These are phyloP conservation scores for Phytophthora cryptogea DNA, from an alignment of 352 stramenopile species.

Conservation along the genomic window DNA sequence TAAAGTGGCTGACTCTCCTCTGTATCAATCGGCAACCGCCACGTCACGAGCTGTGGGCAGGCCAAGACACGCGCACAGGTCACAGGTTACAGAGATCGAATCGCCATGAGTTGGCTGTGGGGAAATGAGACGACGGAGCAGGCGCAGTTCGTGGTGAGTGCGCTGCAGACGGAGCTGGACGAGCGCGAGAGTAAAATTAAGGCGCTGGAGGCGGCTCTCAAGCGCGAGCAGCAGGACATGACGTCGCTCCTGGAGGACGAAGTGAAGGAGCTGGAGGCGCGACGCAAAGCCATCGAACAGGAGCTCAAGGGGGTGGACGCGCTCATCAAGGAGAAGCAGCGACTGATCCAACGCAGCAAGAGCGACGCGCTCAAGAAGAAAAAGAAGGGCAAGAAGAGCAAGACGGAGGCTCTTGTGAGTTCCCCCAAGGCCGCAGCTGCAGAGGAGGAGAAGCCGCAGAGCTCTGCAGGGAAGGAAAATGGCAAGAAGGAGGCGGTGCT, in stretches of 20 bases:
- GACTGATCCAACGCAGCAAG: constrained; percentile 56
- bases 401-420: constrained; percentile 7
- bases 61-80: constrained; percentile 3
- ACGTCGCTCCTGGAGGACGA: constrained; percentile 60
- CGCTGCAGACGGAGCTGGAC: constrained; percentile 80
- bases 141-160: constrained; percentile 83
- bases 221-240: constrained; percentile 78
- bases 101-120: constrained; percentile 81
- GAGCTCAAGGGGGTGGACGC: constrained; percentile 56
- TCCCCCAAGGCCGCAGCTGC: constrained; percentile 15
- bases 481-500: constrained; percentile 7
- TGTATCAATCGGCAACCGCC: constrained; percentile 17
- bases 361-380: constrained; percentile 47
- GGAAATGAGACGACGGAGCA: constrained; percentile 86
- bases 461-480: constrained; percentile 4
- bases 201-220: constrained; percentile 73
- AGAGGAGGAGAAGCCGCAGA: constrained; percentile 13
- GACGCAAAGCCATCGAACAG: constrained; percentile 39
- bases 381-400: constrained; percentile 42
- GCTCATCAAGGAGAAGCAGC: constrained; percentile 71
- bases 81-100: background rate
- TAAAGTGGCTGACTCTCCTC: constrained; percentile 11
- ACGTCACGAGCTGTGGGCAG: constrained; percentile 20
- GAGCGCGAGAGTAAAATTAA: constrained; percentile 83
- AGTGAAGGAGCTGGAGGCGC: constrained; percentile 67